Conservation (phyloP, 2,329 filamentous ascomycete species). For the Akanthomyces uredinophilus region DNA sequence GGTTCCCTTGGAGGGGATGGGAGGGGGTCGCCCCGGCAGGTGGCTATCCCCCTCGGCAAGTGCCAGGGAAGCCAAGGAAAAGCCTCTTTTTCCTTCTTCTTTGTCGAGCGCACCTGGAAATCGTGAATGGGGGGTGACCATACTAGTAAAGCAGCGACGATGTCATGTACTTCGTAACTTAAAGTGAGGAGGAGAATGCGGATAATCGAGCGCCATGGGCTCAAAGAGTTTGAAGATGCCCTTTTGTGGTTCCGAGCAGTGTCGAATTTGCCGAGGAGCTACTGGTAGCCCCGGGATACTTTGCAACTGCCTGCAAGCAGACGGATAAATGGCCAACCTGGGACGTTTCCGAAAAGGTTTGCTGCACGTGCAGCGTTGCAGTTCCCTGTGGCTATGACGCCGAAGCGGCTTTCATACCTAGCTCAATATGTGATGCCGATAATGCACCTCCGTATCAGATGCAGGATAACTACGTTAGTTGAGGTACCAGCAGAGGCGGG, state of each 20-base stretch:
- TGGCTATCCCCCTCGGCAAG: not conserved
- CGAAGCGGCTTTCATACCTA: too few species aligned
- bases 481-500: too few species aligned
- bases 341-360: not conserved
- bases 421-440: not conserved
- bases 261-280: not conserved
- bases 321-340: too few species aligned
- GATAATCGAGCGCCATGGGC: not conserved
- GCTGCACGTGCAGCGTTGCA: not conserved
- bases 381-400: not conserved
- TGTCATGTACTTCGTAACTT: too few species aligned
- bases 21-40: not conserved
- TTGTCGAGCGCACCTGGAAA: too few species aligned
- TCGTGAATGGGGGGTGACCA: not conserved
- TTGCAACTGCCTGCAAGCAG: not conserved
- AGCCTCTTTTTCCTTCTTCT: too few species aligned
- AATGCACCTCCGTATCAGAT: not conserved
- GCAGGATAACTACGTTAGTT: too few species aligned
- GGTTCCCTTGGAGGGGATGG: not conserved
- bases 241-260: not conserved
- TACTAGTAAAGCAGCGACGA: not conserved
- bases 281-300: too few species aligned
- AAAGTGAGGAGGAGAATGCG: too few species aligned
- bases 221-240: not conserved
- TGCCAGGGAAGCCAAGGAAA: not conserved